phyloP scores from a whole-genome alignment of 305 asterid species.

The Caryopteris hybrid region DNA sequence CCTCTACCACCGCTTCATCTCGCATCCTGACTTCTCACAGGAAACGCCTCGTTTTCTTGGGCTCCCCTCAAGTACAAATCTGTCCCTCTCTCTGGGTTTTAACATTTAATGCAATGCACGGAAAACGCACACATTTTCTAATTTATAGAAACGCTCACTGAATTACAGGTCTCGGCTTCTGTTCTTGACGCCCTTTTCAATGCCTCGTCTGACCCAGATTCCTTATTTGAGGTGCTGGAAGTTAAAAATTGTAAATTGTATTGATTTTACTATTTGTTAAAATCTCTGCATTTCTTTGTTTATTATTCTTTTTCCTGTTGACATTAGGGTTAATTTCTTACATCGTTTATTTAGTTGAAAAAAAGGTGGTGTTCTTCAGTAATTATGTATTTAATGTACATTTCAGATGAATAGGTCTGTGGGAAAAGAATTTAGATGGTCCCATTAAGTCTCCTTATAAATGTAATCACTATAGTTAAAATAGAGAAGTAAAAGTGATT shows the following conservation, averaged over 20 bases:
- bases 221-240: constrained; percentile 37
- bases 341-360: not conserved
- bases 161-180: constrained; percentile 58
- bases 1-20: constrained; percentile 21
- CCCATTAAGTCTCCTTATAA: not conserved
- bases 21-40: constrained; percentile 34
- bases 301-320: not conserved
- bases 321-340: not conserved
- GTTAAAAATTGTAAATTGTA: not conserved
- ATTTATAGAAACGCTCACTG: not conserved
- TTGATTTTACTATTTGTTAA: not conserved
- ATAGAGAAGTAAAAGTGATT: not conserved
- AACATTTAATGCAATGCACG: not conserved
- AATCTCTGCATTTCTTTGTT: not conserved
- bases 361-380: not conserved
- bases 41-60: constrained; percentile 75
- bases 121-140: not conserved
- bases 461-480: not conserved
- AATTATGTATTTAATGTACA: not conserved
- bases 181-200: constrained; percentile 72
- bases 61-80: constrained; percentile 72
- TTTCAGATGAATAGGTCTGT: not conserved
- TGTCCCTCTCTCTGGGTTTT: constrained; percentile 13
- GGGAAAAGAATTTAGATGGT: not conserved
- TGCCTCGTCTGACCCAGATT: constrained; percentile 68